These are phyloP conservation scores for Reutealis trisperma DNA, from an alignment of 345 rosid species.

Conservation along the genomic window DNA sequence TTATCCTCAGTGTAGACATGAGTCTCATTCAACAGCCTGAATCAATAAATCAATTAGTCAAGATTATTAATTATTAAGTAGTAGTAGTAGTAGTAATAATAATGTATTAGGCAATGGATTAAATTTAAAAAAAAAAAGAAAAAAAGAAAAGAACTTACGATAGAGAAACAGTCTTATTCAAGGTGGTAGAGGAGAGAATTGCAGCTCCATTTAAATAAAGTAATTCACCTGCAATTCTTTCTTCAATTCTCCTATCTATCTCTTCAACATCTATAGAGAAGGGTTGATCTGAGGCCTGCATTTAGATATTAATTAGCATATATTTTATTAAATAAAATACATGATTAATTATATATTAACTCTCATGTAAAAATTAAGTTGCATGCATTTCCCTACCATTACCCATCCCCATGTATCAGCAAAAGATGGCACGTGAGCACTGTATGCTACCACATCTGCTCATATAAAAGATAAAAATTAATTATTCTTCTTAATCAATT, in stretches of 20 bases:
- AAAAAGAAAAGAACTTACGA: constrained; percentile 50
- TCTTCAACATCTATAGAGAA: constrained; percentile 56
- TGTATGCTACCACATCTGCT: constrained; percentile 85
- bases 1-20: constrained; percentile 89
- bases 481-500: too few species aligned
- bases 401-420: constrained; percentile 99
- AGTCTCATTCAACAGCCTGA: constrained; percentile 83
- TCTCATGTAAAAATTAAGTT: not conserved
- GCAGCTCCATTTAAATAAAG: constrained; percentile 79
- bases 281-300: constrained; percentile 83
- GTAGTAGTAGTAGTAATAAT: not conserved
- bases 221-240: constrained; percentile 68
- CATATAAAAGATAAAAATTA: not conserved
- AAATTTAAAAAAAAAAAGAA: not conserved
- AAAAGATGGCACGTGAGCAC: constrained; percentile 94
- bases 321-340: not conserved
- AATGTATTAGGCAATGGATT: not conserved
- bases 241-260: constrained; percentile 68
- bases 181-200: constrained; percentile 73
- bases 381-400: constrained; percentile 45
- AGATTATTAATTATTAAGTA: not conserved
- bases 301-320: not conserved
- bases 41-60: constrained; percentile 3
- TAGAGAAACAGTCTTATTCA: constrained; percentile 73
- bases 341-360: too few species aligned